Evolutionary conservation across 2,329 filamentous ascomycete genomes (phyloP).

Genomic region (Paracorniculantispora psalliotae): DNA sequence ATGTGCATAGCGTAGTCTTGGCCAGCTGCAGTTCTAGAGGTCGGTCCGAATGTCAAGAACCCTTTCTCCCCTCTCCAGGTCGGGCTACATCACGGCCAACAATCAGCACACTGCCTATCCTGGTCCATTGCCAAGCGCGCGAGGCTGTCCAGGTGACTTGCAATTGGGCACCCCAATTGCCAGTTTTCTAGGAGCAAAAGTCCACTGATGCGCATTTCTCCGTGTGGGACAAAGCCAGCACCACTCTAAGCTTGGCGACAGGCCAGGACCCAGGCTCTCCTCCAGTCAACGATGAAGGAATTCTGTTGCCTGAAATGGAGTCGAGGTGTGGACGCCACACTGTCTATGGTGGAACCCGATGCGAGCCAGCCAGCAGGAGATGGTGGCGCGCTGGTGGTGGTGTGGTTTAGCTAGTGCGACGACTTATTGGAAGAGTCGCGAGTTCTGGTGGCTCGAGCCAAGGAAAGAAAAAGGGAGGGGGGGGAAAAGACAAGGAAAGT

Average conservation of each 20-base stretch:
- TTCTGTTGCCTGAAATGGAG: conserved; percentile 7
- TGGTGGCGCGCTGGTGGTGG: background rate
- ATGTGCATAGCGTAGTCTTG: too few species aligned
- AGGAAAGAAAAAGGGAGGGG: too few species aligned
- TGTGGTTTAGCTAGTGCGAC: too few species aligned
- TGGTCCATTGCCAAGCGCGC: background rate
- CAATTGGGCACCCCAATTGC: background rate
- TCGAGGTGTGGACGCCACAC: background rate
- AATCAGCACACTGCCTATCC: background rate
- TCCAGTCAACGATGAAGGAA: background rate
- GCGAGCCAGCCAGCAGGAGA: background rate
- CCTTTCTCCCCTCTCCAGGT: too few species aligned
- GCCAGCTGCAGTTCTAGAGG: too few species aligned
- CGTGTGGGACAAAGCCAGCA: too few species aligned
- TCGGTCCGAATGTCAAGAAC: too few species aligned
- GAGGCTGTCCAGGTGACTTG: background rate
- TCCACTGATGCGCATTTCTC: too few species aligned
- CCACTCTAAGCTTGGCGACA: background rate
- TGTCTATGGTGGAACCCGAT: conserved; percentile 3
- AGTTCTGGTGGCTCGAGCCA: too few species aligned
- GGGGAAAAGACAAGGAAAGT: too few species aligned
- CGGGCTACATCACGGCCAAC: too few species aligned
- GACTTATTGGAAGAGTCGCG: too few species aligned
- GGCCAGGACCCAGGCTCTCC: background rate
- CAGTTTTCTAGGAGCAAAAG: background rate